Conservation (phyloP, 2,329 filamentous ascomycete genomes). For the Xylariaceae sp. region DNA sequence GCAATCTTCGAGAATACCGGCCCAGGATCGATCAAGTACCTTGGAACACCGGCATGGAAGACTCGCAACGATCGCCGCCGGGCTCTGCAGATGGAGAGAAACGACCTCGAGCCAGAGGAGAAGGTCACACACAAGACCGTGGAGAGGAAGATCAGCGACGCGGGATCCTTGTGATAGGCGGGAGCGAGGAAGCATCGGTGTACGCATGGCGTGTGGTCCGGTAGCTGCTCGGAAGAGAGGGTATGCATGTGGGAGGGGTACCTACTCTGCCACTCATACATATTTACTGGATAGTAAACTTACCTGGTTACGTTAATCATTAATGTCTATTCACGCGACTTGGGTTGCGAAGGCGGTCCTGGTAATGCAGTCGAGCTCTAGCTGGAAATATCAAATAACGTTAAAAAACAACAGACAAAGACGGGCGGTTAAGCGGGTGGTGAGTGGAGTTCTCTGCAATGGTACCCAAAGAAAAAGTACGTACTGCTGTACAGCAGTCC, state of each 20-base stretch:
- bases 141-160: conserved; percentile 3
- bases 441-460: neutral
- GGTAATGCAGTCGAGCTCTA: too few relatives aligned
- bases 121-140: conserved; percentile 18
- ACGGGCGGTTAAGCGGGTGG: neutral
- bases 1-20: conserved; percentile 40
- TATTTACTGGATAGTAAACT: too few relatives aligned
- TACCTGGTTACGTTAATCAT: too few relatives aligned
- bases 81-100: conserved; percentile 30
- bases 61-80: conserved; percentile 35
- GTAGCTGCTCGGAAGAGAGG: neutral
- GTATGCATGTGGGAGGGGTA: neutral
- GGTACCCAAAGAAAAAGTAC: neutral
- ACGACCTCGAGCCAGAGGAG: conserved; percentile 31
- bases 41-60: conserved; percentile 40
- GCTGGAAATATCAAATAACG: too few relatives aligned
- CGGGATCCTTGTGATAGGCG: neutral
- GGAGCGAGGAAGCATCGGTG: conserved; percentile 13
- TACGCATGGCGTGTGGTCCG: conserved; percentile 13
- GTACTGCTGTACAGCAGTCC: too few relatives aligned
- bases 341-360: too few relatives aligned
- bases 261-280: too few relatives aligned
- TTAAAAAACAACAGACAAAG: too few relatives aligned
- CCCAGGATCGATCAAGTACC: conserved; percentile 33
- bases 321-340: too few relatives aligned